phyloP scores from a whole-genome alignment of 2,329 filamentous ascomycete species.

The Penicillium sp. region DNA sequence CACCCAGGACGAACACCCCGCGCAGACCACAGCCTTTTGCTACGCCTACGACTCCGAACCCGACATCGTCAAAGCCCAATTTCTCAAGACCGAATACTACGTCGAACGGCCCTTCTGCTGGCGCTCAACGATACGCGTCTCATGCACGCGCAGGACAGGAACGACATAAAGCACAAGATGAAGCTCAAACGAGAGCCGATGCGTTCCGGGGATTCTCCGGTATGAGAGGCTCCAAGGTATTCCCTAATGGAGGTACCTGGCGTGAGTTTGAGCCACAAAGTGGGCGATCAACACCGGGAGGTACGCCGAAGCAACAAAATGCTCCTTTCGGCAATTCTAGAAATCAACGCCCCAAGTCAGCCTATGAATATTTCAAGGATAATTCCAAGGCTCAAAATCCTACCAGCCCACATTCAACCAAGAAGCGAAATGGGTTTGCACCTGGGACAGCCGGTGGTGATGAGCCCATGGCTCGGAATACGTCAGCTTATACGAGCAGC shows the following conservation, averaged over 20 bases:
- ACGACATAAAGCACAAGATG: slow-evolving; percentile 38
- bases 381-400: slow-evolving; percentile 30
- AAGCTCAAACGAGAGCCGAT: slow-evolving; percentile 40
- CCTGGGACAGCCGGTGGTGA: slow-evolving; percentile 55
- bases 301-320: slow-evolving; percentile 20
- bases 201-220: slow-evolving; percentile 42
- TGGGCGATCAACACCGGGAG: slow-evolving; percentile 23
- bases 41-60: slow-evolving; percentile 21
- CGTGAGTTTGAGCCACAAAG: slow-evolving; percentile 39
- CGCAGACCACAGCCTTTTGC: slow-evolving; percentile 27
- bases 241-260: slow-evolving; percentile 26
- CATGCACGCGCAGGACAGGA: slow-evolving; percentile 39
- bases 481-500: slow-evolving; percentile 47
- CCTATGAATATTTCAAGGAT: slow-evolving; percentile 37
- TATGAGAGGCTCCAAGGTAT: slow-evolving; percentile 34
- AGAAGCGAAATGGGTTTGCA: slow-evolving; percentile 53
- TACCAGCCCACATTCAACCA: slow-evolving; percentile 39
- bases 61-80: slow-evolving; percentile 20
- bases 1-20: slow-evolving; percentile 25
- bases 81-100: slow-evolving; percentile 19
- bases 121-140: slow-evolving; percentile 38
- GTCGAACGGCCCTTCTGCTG: slow-evolving; percentile 32
- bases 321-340: slow-evolving; percentile 16
- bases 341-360: slow-evolving; percentile 33
- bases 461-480: slow-evolving; percentile 51